phyloP scores from a whole-genome alignment of 768 basidiomycete genomes.

The Cystofilobasidium capitatum region DNA sequence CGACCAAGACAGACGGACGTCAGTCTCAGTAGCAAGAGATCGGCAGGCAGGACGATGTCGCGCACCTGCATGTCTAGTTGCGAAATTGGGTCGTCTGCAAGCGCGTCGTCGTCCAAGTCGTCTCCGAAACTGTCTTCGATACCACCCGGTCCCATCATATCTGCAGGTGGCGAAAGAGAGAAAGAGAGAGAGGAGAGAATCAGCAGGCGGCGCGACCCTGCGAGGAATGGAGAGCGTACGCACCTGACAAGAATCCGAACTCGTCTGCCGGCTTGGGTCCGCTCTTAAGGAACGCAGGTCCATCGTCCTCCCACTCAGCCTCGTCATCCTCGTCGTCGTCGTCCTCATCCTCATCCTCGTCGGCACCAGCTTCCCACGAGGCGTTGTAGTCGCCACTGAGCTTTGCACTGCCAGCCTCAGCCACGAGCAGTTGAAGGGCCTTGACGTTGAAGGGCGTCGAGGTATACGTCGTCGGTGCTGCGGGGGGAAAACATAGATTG shows the following conservation, averaged over 20 bases:
- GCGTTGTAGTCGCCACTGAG: constrained; percentile 18
- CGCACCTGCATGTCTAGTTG: constrained; percentile 68
- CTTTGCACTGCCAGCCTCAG: constrained; percentile 58
- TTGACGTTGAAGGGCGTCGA: constrained; percentile 81
- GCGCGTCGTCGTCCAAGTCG: constrained; percentile 62
- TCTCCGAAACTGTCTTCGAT: constrained; percentile 50
- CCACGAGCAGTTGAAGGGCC: constrained; percentile 76
- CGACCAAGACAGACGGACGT: background rate
- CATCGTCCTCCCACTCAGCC: constrained; percentile 86
- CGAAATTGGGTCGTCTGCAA: constrained; percentile 75
- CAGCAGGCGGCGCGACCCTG: background rate
- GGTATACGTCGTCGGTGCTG: constrained; percentile 51
- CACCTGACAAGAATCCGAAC: constrained; percentile 63
- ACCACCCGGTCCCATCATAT: constrained; percentile 65
- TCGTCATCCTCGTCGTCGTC: constrained; percentile 52
- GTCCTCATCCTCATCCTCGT: constrained; percentile 39
- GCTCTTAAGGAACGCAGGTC: constrained; percentile 47
- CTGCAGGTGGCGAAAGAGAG: constrained; percentile 33
- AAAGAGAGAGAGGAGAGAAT: background rate
- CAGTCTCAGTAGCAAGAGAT: background rate
- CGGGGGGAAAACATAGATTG: background rate
- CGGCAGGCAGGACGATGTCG: constrained; percentile 15
- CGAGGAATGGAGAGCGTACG: constrained; percentile 16
- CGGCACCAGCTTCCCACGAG: constrained; percentile 59
- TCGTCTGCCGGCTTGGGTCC: constrained; percentile 57